Base-by-base conservation (phyloP, 257 asterid species). In the Nicotiana sylvestris region DNA sequence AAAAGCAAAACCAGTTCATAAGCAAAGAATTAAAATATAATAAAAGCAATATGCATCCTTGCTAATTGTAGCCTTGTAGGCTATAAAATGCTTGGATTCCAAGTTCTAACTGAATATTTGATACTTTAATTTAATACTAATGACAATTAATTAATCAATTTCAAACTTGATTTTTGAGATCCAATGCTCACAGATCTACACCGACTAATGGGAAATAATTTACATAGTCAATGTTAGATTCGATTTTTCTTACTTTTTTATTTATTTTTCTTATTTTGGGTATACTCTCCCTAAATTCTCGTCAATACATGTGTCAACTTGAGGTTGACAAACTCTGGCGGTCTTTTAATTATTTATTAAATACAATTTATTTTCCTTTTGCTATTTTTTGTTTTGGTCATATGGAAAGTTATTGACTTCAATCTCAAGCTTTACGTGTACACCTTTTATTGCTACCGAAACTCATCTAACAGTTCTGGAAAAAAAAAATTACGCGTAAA, bases 51-150 rank as follows among this genome's bases (percentile, higher is more conserved):
- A 43, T 43, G 1, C 4, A 66, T 33, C 18, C 13, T 66, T 30
- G 72, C 72, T 30, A 13, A 43, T 29, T 11, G 8, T 65, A 65
- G 39, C 9, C 70, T 29, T 11, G 8, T 65, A 65, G 39, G n/a
- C 70, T 65, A 69, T 70, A 55, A 70, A 69, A 51, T 70, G 6
- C 60, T 72, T 72, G 12, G 60, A 72, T 72, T 72, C n/a, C 57
- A 21, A 39, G 21, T n/a, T 69, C 33, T 15, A 18, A 66, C 74
- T 35, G 18, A 67, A 67, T 35, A 16, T 33, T 68, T 70, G 11
- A 70, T 43, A 39, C 35, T 11, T 70, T 21, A 70, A 21, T n/a
- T 30, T 10, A 43, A 70, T 21, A 35, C 5, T 37, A 9, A 9
- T 68, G 51, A 49, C 7, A 68, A 67, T 21, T 2, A 43, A 46